Conservation (phyloP, 2,329 filamentous ascomycete species). For the Aplosporella prunicola region DNA sequence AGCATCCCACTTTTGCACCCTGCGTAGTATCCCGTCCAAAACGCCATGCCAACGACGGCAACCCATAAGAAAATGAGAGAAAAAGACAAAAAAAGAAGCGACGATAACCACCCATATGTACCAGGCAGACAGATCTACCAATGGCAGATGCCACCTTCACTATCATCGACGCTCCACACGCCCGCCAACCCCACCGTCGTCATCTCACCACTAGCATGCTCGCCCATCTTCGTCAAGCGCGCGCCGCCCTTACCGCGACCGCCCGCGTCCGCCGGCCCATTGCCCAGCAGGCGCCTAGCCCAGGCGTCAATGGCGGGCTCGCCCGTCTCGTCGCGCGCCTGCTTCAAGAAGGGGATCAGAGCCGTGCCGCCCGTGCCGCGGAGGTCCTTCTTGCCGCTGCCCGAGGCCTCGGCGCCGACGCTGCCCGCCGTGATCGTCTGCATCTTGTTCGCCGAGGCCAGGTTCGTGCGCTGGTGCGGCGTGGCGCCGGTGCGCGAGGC, state of each 20-base stretch:
- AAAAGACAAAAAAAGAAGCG: no score
- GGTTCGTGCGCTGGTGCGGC: conserved; percentile 41
- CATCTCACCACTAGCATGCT: conserved; percentile 45
- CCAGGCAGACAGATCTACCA: no score
- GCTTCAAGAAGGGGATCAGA: conserved; percentile 90
- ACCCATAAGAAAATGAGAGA: no score
- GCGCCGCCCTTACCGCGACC: conserved; percentile 32
- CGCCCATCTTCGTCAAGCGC: conserved; percentile 43
- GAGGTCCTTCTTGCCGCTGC: conserved; percentile 41
- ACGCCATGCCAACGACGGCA: no score
- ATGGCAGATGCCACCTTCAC: conserved; percentile 53
- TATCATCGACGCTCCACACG: conserved; percentile 81
- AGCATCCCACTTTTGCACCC: no score
- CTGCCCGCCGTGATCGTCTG: conserved; percentile 13
- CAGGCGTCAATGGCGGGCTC: conserved; percentile 72
- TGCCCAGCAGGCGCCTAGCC: conserved; percentile 50
- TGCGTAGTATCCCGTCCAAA: no score
- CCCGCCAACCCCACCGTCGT: conserved; percentile 66
- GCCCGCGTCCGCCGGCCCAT: conserved; percentile 33
- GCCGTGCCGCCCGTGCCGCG: conserved; percentile 90
- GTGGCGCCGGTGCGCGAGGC: conserved; percentile 44
- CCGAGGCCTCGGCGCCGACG: conserved; percentile 12
- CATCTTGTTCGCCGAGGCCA: conserved; percentile 40
- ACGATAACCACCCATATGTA: no score
- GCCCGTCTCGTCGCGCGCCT: conserved; percentile 90